Evolutionary conservation across 495 filamentous ascomycete genomes (phyloP), one percentile per base, ranked within the genome.

Genomic region (Aspergillus affinis): DNA sequence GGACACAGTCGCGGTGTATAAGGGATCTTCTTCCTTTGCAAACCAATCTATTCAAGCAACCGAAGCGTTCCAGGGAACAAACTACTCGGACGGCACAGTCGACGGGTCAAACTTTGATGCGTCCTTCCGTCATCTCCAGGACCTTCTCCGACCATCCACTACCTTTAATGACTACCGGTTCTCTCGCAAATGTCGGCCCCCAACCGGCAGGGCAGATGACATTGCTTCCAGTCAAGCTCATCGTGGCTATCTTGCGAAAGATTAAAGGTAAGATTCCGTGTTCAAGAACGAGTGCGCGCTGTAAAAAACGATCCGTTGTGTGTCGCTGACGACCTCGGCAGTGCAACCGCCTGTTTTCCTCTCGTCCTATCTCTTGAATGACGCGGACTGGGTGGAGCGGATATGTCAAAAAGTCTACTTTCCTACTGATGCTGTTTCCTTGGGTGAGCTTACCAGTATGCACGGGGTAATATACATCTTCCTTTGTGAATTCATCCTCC

Each of bases 341-440:
- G 60, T 44, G n/a, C 48, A 47, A 7, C 54, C 10, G 4, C 54
- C 60, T 5, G 10, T 49, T 15, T 58, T 54, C 50, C 44, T 62
- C 15, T 41, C 21, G 4, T 62, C 55, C 2, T 46, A 58, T 49
- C 55, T 62, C 8, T 51, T 67, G 13, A 67, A 53, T 54, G 60
- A 65, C 60, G 15, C 61, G 1, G 18, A 21, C 6, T 21, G 66
- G 44, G 44, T 69, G 0, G 60, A 66, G 44, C 8, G 49, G 10
- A 50, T 69, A 2, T 69, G 67, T 30, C 64, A 67, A 55, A 65
- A 32, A 19, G 61, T 65, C 6, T 69, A 69, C 29, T 69, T 59
- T 18, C 59, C 61, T 0, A 44, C 55, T 6, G 46, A 51, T 12
- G 20, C 32, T 3, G 52, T 56, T n/a, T 66, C 61, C 3, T 29